Base-by-base conservation (phyloP, 768 basidiomycete species). In the Rhodotorula taiwanensis region DNA sequence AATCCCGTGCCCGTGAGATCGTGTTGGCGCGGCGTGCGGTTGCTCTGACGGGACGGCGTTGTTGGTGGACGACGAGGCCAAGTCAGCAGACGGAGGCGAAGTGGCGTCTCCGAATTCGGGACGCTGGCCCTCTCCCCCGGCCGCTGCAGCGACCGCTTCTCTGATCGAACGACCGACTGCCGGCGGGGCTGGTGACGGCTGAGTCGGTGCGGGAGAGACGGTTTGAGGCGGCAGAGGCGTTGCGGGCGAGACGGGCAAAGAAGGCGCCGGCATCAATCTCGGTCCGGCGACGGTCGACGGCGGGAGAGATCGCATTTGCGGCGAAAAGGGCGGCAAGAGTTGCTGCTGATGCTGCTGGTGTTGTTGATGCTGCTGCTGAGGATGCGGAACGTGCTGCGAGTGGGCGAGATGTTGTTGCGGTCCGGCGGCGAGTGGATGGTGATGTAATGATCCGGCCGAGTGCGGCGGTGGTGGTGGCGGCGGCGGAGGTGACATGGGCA, bases 161-260 rank as follows among this genome's bases (percentile, higher is more conserved):
- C n/a, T n/a, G n/a, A n/a, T n/a, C n/a, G n/a, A n/a, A n/a, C n/a
- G n/a, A n/a, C n/a, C n/a, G n/a, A n/a, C n/a, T n/a, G 1, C 86
- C 86, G 72, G 16, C 34, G 34, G 34, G 25, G 6, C n/a, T 16
- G 45, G 43, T 2, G 34, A 25, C 30, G 45, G 25, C 13, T 33
- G 33, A n/a, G 33, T 36, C 27, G 43, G 28, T 9, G 34, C 25
- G 5, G 47, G 27, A 2, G 34, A n/a, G 34, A 34, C 31, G 1
- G 33, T 2, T 7, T 42, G 60, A 3, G 60, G 55, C n/a, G 61
- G 55, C 10, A 62, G 51, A 6, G 61, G 61, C 30, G 55, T 41
- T 0, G 61, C 50, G 23, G 61, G 61, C 31, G 61, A 62, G 18
- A 62, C 61, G 50, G 61, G 61, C 25, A 62, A 27, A 0, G 63